These are phyloP conservation scores for Fraxinus dipetala DNA, from an alignment of 305 asterid genomes.

Conservation along the genomic window DNA sequence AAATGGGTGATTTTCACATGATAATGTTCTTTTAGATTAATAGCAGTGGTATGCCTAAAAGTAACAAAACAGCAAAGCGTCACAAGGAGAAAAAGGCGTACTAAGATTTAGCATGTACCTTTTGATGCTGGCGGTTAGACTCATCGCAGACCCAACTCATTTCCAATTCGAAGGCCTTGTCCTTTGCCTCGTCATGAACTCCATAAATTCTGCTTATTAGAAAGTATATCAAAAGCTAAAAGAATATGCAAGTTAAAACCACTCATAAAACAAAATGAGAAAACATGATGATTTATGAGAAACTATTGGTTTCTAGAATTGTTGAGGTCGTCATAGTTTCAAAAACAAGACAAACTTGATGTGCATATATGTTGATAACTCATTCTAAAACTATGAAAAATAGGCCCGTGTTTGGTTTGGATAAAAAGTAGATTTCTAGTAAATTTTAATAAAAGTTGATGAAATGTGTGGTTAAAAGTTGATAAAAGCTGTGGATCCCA, in stretches of 20 bases:
- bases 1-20: not conserved
- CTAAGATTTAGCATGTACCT: slow-evolving; percentile 39
- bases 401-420: not conserved
- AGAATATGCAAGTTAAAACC: not conserved
- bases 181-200: slow-evolving; percentile 94
- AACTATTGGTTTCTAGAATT: not conserved
- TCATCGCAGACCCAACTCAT: slow-evolving; percentile 98
- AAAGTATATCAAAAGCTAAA: not conserved
- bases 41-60: not conserved
- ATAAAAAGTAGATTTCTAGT: not conserved
- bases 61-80: not conserved
- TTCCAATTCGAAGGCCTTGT: slow-evolving; percentile 94
- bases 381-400: not conserved
- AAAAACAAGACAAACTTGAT: not conserved
- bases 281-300: not conserved
- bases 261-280: not conserved
- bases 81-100: not conserved
- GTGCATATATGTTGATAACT: not conserved
- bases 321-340: not conserved
- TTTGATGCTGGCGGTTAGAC: slow-evolving; percentile 86
- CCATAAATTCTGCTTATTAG: slow-evolving; percentile 65
- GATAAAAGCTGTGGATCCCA: not conserved
- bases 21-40: not conserved
- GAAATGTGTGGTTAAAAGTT: too few species aligned
- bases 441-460: too few species aligned